Evolutionary conservation across 345 rosid genomes (phyloP), one percentile per base, ranked within the genome.

Genomic region (Arabidopsis arenosa): DNA sequence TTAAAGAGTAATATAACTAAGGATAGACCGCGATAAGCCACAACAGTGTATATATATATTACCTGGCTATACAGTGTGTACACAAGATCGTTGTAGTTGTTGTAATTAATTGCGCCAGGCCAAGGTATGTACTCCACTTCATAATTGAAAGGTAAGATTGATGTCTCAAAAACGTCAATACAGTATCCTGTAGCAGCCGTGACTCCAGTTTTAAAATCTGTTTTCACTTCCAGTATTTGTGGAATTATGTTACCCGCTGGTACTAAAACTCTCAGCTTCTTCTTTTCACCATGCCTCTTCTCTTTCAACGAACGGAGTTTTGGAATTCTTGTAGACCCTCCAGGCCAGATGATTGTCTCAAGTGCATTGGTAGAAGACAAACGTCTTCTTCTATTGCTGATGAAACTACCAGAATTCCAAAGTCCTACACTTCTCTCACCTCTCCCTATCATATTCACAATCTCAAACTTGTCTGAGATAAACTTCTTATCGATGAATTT

Each of bases 311-410:
- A n/a, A 32, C 62, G 17, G 13, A 30, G 48, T 37, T 56, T 23
- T 5, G 82, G 85, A 45, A 30, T 55, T 1, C 52, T 58, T 6
- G 65, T 14, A 47, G 81, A 58, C 9, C 68, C 84, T 45, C 81
- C 84, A 2, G 84, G 83, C 85, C 82, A 81, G n/a, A 77, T 79
- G 45, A 74, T 53, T 4, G 58, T 33, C 68, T 68, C 62, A 10
- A 81, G 72, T 26, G 57, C 51, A 8, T 47, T 45, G 18, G 45
- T 41, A 21, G 75, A 63, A 44, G 63, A 32, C 5, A 63, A 43
- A 3, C 12, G 53, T 4, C 28, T 72, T 21, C 56, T n/a, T 17
- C 68, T 45, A 5, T 37, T 36, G 49, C 36, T 61, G 43, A 49
- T 52, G 51, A 82, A 63, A 7, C 60, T 73, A 4, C 28, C 28